Percentiles rank a stretch among this genome's conserved stretches.
Conservation (phyloP, 352 stramenopile genomes). For the Pythium insidiosum region DNA sequence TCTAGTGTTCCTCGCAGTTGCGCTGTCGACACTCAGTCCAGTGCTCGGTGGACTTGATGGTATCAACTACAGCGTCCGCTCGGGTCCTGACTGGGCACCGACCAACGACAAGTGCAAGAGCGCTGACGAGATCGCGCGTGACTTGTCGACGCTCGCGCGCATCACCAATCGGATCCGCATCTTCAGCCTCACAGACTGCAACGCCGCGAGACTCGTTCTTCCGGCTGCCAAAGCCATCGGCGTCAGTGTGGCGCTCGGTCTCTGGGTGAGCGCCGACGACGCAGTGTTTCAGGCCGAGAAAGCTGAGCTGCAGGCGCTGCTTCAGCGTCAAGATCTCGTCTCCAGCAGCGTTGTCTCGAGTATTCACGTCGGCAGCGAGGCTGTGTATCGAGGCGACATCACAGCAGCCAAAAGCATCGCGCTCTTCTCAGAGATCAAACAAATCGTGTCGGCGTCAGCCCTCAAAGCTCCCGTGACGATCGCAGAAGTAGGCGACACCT, state of each 20-base stretch:
- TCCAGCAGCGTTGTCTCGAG: constrained; percentile 25
- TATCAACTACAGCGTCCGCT: constrained; percentile 46
- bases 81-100: constrained; percentile 38
- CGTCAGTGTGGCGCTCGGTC: constrained; percentile 39
- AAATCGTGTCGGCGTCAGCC: constrained; percentile 16
- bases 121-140: constrained; percentile 21
- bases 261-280: constrained; percentile 41
- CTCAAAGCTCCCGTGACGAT: constrained; percentile 39
- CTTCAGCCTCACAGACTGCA: constrained; percentile 55
- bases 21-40: too few relatives aligned
- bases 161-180: constrained; percentile 40
- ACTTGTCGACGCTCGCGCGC: constrained; percentile 30
- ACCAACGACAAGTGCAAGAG: constrained; percentile 37
- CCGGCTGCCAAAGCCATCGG: constrained; percentile 33
- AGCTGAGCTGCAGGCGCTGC: constrained; percentile 22
- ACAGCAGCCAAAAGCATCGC: constrained; percentile 25
- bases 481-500: constrained; percentile 48
- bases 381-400: constrained; percentile 53
- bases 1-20: too few relatives aligned
- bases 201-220: constrained; percentile 31
- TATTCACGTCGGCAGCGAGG: constrained; percentile 63
- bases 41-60: too few relatives aligned
- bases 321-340: constrained; percentile 20
- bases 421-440: constrained; percentile 31
- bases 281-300: constrained; percentile 34